Conservation (phyloP, 352 stramenopile species). For the Globisporangium middletonii region DNA sequence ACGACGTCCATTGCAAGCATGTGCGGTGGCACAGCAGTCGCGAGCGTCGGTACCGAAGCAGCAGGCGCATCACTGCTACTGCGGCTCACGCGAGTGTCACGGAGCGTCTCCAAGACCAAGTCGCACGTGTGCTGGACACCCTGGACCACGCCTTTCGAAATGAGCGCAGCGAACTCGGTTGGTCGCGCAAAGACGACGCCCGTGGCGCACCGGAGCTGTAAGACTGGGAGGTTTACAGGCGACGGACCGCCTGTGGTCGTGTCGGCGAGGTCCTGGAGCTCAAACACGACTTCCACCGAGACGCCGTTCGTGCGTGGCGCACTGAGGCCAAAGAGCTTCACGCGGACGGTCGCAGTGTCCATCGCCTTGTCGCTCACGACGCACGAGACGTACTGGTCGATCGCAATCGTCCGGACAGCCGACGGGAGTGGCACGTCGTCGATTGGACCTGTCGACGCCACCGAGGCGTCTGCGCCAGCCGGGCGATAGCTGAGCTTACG, state of each 20-base stretch:
- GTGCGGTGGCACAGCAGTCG: constrained; percentile 12
- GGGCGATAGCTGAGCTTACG: constrained; percentile 47
- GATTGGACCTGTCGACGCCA: too few species aligned
- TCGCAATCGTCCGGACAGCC: constrained; percentile 29
- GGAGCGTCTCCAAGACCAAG: constrained; percentile 13
- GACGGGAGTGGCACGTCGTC: background rate
- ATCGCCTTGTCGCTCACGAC: constrained; percentile 27
- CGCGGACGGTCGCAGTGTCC: constrained; percentile 36
- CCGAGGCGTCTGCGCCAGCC: background rate
- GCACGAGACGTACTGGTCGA: constrained; percentile 59
- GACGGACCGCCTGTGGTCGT: constrained; percentile 8
- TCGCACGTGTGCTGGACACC: constrained; percentile 23
- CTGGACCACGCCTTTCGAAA: constrained; percentile 23
- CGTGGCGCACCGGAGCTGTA: constrained; percentile 19
- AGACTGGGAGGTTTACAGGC: constrained; percentile 12
- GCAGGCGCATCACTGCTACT: background rate
- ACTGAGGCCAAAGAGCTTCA: constrained; percentile 60
- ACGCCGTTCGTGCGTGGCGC: constrained; percentile 64
- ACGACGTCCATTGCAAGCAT: constrained; percentile 50
- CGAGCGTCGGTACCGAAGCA: background rate
- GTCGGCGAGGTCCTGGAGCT: constrained; percentile 30
- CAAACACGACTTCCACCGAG: constrained; percentile 50
- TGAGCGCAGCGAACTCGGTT: constrained; percentile 19
- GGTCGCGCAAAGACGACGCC: constrained; percentile 26
- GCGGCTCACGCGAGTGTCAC: background rate